Percentiles rank a stretch among this genome's conserved stretches.
phyloP scores from a whole-genome alignment of 2,329 filamentous ascomycete genomes.

The Cyanodermella asteris region DNA sequence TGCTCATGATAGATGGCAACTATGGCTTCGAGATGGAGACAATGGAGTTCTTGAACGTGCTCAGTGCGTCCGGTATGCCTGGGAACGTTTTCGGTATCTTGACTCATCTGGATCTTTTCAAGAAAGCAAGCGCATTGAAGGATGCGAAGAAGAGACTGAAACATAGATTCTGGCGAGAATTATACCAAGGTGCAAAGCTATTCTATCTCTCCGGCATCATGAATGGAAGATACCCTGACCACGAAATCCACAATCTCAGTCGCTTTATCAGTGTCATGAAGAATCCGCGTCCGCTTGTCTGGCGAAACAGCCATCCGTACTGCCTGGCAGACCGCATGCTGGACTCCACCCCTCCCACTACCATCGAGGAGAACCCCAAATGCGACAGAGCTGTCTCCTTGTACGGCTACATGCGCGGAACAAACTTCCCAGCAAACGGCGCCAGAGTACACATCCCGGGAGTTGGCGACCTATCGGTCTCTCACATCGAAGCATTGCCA shows the following conservation, averaged over 20 bases:
- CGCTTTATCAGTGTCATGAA: conserved; percentile 98
- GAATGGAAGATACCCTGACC: conserved; percentile 88
- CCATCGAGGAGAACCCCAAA: conserved; percentile 68
- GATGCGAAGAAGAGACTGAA: conserved; percentile 93
- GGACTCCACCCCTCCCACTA: conserved; percentile 82
- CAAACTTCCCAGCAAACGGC: conserved; percentile 70
- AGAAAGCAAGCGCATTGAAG: conserved; percentile 76
- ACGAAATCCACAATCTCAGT: conserved; percentile 87
- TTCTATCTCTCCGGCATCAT: conserved; percentile 95
- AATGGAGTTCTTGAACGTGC: conserved; percentile 93
- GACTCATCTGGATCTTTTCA: conserved; percentile 87
- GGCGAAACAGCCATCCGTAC: conserved; percentile 93
- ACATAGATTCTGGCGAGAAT: conserved; percentile 84
- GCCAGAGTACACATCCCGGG: conserved; percentile 84
- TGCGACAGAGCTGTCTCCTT: conserved; percentile 81
- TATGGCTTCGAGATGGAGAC: conserved; percentile 99
- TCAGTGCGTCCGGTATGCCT: conserved; percentile 90
- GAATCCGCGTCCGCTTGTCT: conserved; percentile 85
- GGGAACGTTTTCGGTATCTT: conserved; percentile 95
- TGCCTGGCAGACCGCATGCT: conserved; percentile 82
- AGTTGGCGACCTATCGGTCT: conserved; percentile 68
- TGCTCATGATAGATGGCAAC: conserved; percentile 97
- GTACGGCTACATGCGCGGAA: conserved; percentile 84
- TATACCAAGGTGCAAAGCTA: conserved; percentile 90
- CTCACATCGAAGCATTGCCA: conserved; percentile 65